Conservation (phyloP, 2,329 filamentous ascomycete genomes). For the Chalaropsis ovoidea region DNA sequence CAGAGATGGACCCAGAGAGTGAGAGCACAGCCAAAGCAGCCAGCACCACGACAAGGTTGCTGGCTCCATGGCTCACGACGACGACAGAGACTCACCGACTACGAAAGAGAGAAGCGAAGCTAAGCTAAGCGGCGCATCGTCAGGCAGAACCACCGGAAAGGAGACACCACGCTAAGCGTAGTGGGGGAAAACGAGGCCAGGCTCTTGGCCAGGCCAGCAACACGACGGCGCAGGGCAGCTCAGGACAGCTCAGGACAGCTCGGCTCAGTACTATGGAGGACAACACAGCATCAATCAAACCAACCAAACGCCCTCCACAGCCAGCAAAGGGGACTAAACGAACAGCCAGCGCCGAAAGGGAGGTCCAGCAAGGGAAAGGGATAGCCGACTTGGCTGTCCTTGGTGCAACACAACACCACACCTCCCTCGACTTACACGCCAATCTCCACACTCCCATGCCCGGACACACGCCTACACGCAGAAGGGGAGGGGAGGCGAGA, state of each 20-base stretch:
- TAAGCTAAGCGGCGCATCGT: neutral
- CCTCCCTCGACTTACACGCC: constrained; percentile 5
- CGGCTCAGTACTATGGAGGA: too few relatives aligned
- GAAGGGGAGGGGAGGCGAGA: neutral
- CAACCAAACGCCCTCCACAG: neutral
- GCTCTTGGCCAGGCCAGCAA: neutral
- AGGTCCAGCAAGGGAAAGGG: neutral
- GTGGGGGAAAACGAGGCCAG: neutral
- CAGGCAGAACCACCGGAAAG: neutral
- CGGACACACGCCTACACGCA: neutral
- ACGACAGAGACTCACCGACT: too few relatives aligned
- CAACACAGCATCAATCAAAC: neutral
- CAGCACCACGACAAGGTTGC: neutral
- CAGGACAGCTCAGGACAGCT: neutral
- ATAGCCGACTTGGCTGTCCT: neutral
- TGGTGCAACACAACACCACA: constrained; percentile 11
- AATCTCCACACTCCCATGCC: neutral
- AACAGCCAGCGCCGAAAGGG: neutral
- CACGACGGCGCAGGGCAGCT: neutral
- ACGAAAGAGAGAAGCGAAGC: neutral
- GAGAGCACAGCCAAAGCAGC: neutral
- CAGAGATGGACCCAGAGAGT: too few relatives aligned
- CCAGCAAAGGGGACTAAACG: neutral
- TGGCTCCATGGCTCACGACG: too few relatives aligned
- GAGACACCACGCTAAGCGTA: neutral